phyloP scores from a whole-genome alignment of 2,329 filamentous ascomycete species.

The Colletotrichum sidae region DNA sequence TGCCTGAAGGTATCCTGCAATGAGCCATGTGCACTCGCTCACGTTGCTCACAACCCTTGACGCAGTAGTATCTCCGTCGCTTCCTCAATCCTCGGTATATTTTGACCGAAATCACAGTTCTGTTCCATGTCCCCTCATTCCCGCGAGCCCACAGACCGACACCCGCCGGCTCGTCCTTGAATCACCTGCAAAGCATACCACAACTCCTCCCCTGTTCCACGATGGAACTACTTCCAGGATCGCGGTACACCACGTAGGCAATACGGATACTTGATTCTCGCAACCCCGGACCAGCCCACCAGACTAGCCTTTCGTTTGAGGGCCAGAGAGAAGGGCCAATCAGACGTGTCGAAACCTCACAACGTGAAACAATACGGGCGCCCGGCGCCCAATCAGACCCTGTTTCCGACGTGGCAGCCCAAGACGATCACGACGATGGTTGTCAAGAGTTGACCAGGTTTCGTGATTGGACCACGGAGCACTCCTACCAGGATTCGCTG shows the following conservation, averaged over 20 bases:
- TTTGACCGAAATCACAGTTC: conserved; percentile 5
- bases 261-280: too few relatives aligned
- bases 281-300: conserved; percentile 8
- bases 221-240: background rate
- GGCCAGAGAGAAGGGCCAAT: conserved; percentile 25
- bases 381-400: conserved; percentile 28
- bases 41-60: too few relatives aligned
- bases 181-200: conserved; percentile 26
- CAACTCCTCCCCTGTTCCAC: conserved; percentile 9
- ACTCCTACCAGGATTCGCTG: too few relatives aligned
- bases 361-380: conserved; percentile 34
- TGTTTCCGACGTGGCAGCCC: conserved; percentile 33
- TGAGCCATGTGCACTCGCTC: too few relatives aligned
- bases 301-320: conserved; percentile 33
- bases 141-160: conserved; percentile 20
- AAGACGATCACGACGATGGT: conserved; percentile 27
- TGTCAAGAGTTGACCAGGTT: conserved; percentile 13
- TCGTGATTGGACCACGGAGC: background rate
- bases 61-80: background rate
- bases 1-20: too few relatives aligned
- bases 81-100: conserved; percentile 4
- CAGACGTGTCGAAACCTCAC: conserved; percentile 1
- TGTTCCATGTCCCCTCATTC: conserved; percentile 17
- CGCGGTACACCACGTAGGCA: too few relatives aligned
- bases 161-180: conserved; percentile 12